A percentile compares a stretch with the other conserved stretches of the same genome.
These are phyloP conservation scores for Ceratonia siliqua DNA, from an alignment of 306 rosid species.

Conservation along the genomic window DNA sequence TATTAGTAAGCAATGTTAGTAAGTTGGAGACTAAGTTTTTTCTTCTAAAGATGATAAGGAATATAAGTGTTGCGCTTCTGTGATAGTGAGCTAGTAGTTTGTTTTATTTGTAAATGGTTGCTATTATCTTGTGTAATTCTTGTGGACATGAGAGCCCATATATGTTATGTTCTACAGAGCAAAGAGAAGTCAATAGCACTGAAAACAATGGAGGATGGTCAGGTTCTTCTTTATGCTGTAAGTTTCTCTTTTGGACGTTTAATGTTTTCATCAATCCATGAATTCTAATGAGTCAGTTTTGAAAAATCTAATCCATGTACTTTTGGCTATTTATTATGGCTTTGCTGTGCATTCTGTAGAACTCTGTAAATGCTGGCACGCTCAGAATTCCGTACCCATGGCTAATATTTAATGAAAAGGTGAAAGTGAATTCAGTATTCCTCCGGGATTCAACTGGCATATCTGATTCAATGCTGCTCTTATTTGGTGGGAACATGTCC, in stretches of 20 bases:
- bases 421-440: slow-evolving; percentile 92
- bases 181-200: slow-evolving; percentile 82
- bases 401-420: slow-evolving; percentile 94
- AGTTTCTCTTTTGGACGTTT: slow-evolving; percentile 40
- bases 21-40: neutral
- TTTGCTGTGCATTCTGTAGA: slow-evolving; percentile 48
- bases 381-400: slow-evolving; percentile 85
- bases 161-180: slow-evolving; percentile 61
- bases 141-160: slow-evolving; percentile 27
- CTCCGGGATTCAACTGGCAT: slow-evolving; percentile 93
- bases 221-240: slow-evolving; percentile 85
- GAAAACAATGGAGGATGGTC: slow-evolving; percentile 99
- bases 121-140: slow-evolving; percentile 2
- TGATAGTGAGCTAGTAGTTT: neutral
- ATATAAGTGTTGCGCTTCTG: neutral
- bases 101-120: slow-evolving; percentile 31
- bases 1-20: neutral
- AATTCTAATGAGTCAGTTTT: slow-evolving; percentile 30
- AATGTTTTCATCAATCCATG: slow-evolving; percentile 15
- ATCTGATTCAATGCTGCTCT: slow-evolving; percentile 84
- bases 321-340: slow-evolving; percentile 26
- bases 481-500: slow-evolving; percentile 83
- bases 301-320: slow-evolving; percentile 10
- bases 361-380: slow-evolving; percentile 83
- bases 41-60: neutral